Evolutionary conservation across 306 rosid species (phyloP).

Genomic region (Senna siamea): DNA sequence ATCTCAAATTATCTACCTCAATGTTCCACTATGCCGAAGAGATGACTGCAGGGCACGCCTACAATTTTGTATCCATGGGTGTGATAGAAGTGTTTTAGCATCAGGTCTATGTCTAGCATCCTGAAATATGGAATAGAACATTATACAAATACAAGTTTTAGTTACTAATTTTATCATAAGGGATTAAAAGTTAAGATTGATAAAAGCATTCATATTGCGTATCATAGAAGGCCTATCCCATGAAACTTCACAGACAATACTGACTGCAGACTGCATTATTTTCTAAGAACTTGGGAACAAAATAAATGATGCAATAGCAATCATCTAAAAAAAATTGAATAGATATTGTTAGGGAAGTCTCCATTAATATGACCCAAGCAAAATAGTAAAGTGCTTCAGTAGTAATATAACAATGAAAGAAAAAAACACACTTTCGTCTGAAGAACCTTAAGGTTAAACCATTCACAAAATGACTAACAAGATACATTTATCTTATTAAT

Average conservation of each 20-base stretch:
- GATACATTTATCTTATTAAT: not conserved
- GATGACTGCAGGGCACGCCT: slow-evolving; percentile 88
- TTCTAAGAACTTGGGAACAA: slow-evolving; percentile 9
- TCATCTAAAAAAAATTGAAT: not conserved
- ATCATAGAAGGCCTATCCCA: slow-evolving; percentile 10
- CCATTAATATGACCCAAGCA: not conserved
- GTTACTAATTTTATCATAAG: slow-evolving; percentile 25
- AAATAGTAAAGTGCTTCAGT: not conserved
- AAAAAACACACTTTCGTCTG: not conserved
- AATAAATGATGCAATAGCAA: slow-evolving; percentile 25
- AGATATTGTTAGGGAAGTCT: not conserved
- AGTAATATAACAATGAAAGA: no score
- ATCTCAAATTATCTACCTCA: slow-evolving; percentile 59
- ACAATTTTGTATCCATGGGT: slow-evolving; percentile 92
- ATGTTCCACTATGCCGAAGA: slow-evolving; percentile 90
- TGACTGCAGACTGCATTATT: slow-evolving; percentile 11
- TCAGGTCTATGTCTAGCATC: slow-evolving; percentile 99
- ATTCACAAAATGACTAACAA: not conserved
- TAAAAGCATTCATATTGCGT: slow-evolving; percentile 30
- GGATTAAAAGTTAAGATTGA: slow-evolving; percentile 14
- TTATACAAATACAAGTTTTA: slow-evolving; percentile 30
- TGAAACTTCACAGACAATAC: slow-evolving; percentile 28
- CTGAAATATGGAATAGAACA: slow-evolving; percentile 53
- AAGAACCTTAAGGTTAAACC: not conserved
- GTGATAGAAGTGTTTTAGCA: slow-evolving; percentile 92